Conservation (phyloP, 2,329 filamentous ascomycete species). For the Colletotrichum tofieldiae region DNA sequence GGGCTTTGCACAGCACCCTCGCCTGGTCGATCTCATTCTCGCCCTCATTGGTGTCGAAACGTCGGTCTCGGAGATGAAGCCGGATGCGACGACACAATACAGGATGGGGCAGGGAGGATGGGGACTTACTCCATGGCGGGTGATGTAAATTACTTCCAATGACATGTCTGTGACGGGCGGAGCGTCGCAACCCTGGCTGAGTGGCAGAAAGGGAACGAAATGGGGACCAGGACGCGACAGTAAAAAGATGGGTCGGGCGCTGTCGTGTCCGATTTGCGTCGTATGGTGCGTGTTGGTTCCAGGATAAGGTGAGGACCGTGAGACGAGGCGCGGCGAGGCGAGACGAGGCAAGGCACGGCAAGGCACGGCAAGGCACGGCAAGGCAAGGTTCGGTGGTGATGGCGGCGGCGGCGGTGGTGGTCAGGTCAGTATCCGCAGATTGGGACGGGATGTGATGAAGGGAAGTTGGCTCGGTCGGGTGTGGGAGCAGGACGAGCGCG, state of each 20-base stretch:
- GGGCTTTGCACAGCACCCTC: constrained; percentile 2
- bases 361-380: background rate
- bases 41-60: background rate
- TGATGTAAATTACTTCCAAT: constrained; percentile 81
- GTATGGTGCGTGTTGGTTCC: constrained; percentile 9
- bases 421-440: constrained; percentile 4
- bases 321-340: constrained; percentile 1
- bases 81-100: constrained; percentile 37
- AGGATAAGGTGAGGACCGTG: constrained; percentile 2
- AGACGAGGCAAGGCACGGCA: background rate
- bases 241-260: constrained; percentile 21
- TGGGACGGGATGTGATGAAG: constrained; percentile 19
- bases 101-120: constrained; percentile 15
- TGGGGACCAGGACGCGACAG: constrained; percentile 12
- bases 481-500: background rate
- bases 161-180: constrained; percentile 63
- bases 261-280: constrained; percentile 1
- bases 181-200: constrained; percentile 18
- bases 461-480: constrained; percentile 5
- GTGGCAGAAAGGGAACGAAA: background rate
- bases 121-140: constrained; percentile 79
- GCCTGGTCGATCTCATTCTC: background rate
- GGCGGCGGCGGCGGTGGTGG: background rate
- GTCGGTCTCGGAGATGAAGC: constrained; percentile 38
- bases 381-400: background rate